Conservation (phyloP, 108 stramenopile genomes). For the Conticribra guillardii region DNA sequence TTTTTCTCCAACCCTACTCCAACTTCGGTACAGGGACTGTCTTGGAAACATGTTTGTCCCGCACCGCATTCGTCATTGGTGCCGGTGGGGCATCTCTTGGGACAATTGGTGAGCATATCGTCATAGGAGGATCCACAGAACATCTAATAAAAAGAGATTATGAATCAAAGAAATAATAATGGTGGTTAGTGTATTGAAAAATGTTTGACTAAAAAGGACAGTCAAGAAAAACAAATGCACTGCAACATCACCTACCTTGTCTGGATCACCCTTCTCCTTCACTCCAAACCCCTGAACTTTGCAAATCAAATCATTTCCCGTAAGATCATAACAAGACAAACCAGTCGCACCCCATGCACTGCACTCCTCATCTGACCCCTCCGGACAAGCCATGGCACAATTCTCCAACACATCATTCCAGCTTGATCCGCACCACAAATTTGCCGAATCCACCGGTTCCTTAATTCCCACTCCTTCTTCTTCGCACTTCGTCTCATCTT, state of each 20-base stretch:
- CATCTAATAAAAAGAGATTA: too few species aligned
- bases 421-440: constrained; percentile 38
- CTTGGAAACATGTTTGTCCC: constrained; percentile 37
- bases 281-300: constrained; percentile 28
- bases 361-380: constrained; percentile 48
- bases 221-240: too few species aligned
- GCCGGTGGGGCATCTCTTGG: constrained; percentile 16
- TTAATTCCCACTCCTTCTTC: constrained; percentile 39
- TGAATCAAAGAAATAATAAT: neutral
- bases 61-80: constrained; percentile 20
- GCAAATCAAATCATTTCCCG: constrained; percentile 42
- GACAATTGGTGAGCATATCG: constrained; percentile 19
- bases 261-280: constrained; percentile 41
- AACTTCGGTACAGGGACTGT: constrained; percentile 22
- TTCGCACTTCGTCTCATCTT: constrained; percentile 15
- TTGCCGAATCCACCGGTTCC: constrained; percentile 25
- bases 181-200: neutral
- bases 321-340: constrained; percentile 48
- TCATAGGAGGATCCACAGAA: constrained; percentile 19
- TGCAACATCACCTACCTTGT: constrained; percentile 25
- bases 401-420: constrained; percentile 47
- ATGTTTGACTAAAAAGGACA: too few species aligned
- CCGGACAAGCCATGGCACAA: constrained; percentile 37
- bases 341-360: constrained; percentile 2
- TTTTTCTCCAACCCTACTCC: constrained; percentile 9